These are phyloP conservation scores for Macrophomina phaseolina DNA, from an alignment of 2,329 filamentous ascomycete genomes.

Conservation along the genomic window DNA sequence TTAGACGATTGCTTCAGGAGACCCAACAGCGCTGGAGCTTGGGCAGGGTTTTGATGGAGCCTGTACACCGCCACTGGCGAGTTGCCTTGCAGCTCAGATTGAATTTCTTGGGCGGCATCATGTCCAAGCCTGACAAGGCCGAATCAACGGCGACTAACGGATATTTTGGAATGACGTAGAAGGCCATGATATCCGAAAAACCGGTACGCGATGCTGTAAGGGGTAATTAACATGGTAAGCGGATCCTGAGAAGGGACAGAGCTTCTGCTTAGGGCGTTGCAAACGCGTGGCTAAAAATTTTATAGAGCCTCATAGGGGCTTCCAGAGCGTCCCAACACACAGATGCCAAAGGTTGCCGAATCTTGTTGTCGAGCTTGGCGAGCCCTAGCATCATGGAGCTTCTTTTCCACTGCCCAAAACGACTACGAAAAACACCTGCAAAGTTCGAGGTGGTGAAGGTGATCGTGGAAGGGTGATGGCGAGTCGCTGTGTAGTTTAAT, in stretches of 20 bases:
- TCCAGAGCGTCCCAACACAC: too few species aligned
- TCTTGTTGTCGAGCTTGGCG: too few species aligned
- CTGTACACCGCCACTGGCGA: constrained; percentile 1
- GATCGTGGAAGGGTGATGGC: too few species aligned
- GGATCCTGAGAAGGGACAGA: neutral
- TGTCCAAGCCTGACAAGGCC: neutral
- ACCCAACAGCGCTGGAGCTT: neutral
- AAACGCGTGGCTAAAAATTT: too few species aligned
- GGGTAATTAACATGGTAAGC: neutral
- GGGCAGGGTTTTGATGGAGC: neutral
- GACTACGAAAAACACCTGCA: too few species aligned
- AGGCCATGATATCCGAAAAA: neutral
- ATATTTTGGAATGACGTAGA: neutral
- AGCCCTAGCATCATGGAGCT: too few species aligned
- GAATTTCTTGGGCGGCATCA: neutral
- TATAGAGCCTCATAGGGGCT: too few species aligned
- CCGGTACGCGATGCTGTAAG: neutral
- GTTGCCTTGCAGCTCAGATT: neutral
- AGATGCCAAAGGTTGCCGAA: too few species aligned
- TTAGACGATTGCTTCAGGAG: constrained; percentile 4
- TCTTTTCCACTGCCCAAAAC: too few species aligned
- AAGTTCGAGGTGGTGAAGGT: too few species aligned
- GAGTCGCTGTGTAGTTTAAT: too few species aligned
- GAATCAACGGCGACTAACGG: neutral
- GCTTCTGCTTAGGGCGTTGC: too few species aligned